Base-by-base conservation (phyloP, 2,329 filamentous ascomycete species). In the Fusarium continuum region DNA sequence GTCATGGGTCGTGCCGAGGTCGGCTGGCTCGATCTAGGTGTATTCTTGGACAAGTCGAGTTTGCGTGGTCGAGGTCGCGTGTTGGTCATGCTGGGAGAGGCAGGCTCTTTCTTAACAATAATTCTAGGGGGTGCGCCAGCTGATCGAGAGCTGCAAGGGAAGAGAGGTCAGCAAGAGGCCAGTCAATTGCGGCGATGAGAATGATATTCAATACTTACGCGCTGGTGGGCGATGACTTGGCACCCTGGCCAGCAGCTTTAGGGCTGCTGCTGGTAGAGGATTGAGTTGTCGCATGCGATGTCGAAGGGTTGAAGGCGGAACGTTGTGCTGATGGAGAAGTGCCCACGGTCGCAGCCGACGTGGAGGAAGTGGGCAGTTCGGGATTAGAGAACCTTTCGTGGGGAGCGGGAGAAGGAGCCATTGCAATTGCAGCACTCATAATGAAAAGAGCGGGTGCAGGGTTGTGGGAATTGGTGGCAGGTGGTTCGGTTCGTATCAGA, bases 81-180 rank as follows among this genome's bases (percentile, higher is more conserved):
- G 57, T 87, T 85, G 47, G 87, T 83, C 72, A 95, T 86, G 64
- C 90, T 90, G 49, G 94, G 94, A 40, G 94, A 97, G 35, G 90
- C 87, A 28, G 93, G 93, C 77, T 99, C 95, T 78, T 97, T 97
- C 83, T 98, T 98, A 57, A 99, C 93, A 65, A 96, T 85, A 63
- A 97, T 96, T 79, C 92, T 93, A 34, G 91, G 91, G 23, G 78
- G 76, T 39, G 79, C 82, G 75, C 75, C 79, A 77, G 65, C 56
- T 55, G 69, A 55, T 54, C 58, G 41, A 41, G 50, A 51, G 29
- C 48, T 64, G 26, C 40, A 61, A 61, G 34, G 38, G 38, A 23
- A 56, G 23, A 26, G 16, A 31, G 23, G 50, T 63, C 23, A 70
- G 55, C 19, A 60, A 43, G 34, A 40, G 26, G 44, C 36, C 41